Evolutionary conservation across 2,329 filamentous ascomycete genomes (phyloP).

Genomic region (Aaosphaeria pasadenensis): DNA sequence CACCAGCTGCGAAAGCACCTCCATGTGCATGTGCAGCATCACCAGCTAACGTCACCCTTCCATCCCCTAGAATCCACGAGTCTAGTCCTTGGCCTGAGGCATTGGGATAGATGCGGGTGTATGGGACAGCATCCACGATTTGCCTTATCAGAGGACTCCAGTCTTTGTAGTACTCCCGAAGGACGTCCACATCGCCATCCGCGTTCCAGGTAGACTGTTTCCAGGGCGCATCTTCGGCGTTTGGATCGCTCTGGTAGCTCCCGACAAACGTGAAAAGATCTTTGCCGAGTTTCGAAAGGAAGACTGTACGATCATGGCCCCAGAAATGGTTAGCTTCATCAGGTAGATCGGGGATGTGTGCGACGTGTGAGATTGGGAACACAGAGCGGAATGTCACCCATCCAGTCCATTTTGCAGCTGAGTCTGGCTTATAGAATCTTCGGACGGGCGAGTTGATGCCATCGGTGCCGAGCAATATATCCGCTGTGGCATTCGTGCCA

Average conservation of each 20-base stretch:
- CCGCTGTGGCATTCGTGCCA: conserved; percentile 21
- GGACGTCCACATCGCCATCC: conserved; percentile 19
- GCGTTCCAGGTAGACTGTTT: conserved; percentile 24
- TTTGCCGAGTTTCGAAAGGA: conserved; percentile 25
- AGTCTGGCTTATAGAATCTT: conserved; percentile 22
- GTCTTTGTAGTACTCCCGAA: conserved; percentile 27
- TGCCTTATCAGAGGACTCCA: conserved; percentile 37
- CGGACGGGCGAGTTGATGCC: conserved; percentile 36
- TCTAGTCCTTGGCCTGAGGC: conserved; percentile 18
- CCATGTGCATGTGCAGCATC: conserved; percentile 41
- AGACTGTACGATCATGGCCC: conserved; percentile 31
- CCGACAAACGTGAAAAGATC: conserved; percentile 32
- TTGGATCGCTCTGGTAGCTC: conserved; percentile 19
- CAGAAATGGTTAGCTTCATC: conserved; percentile 38
- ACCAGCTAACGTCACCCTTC: conserved; percentile 31
- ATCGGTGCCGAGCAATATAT: conserved; percentile 36
- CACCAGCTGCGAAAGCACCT: conserved; percentile 38
- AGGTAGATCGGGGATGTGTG: conserved; percentile 29
- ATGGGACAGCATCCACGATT: conserved; percentile 30
- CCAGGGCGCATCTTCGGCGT: conserved; percentile 12
- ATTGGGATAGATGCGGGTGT: conserved; percentile 36
- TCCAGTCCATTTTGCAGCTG: conserved; percentile 35
- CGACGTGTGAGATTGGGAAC: conserved; percentile 32
- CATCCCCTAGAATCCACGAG: conserved; percentile 26
- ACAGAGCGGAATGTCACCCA: conserved; percentile 37